A percentile compares a stretch with the other conserved stretches of the same genome.
phyloP scores from a whole-genome alignment of 306 rosid genomes.

The Medicago truncatula region DNA sequence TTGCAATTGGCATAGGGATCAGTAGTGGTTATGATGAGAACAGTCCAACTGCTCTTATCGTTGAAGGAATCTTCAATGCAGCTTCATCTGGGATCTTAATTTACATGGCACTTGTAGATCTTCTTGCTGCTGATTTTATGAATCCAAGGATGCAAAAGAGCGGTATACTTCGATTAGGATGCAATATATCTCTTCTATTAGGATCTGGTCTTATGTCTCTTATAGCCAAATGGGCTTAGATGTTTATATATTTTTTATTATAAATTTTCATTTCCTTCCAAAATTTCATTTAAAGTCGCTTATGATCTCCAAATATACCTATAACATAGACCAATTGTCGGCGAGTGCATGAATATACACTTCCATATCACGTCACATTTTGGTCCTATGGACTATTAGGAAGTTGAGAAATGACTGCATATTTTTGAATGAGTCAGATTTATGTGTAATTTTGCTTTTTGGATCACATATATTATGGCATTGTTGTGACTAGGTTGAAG shows the following conservation, averaged over 20 bases:
- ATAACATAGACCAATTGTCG: neutral
- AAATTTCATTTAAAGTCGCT: neutral
- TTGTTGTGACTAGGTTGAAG: too few species aligned
- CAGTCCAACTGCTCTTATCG: neutral
- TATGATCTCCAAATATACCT: neutral
- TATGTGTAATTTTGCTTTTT: too few species aligned
- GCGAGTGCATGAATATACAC: neutral
- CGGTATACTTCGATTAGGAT: neutral
- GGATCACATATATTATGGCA: too few species aligned
- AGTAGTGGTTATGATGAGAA: neutral
- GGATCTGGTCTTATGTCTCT: neutral
- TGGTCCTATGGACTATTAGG: neutral
- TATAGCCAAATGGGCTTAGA: neutral
- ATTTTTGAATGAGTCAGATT: neutral
- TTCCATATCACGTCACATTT: neutral
- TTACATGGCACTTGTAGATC: slow-evolving; percentile 3
- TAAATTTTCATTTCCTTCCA: neutral
- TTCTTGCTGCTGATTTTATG: slow-evolving; percentile 12
- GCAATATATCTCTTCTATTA: neutral
- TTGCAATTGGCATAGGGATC: neutral
- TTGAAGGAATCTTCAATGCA: slow-evolving; percentile 19
- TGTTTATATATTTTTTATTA: neutral
- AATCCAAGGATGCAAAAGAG: slow-evolving; percentile 12
- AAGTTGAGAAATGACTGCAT: neutral
- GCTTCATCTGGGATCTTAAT: neutral